Conservation (phyloP, 2,329 filamentous ascomycete genomes). For the Monosporascus sp. region DNA sequence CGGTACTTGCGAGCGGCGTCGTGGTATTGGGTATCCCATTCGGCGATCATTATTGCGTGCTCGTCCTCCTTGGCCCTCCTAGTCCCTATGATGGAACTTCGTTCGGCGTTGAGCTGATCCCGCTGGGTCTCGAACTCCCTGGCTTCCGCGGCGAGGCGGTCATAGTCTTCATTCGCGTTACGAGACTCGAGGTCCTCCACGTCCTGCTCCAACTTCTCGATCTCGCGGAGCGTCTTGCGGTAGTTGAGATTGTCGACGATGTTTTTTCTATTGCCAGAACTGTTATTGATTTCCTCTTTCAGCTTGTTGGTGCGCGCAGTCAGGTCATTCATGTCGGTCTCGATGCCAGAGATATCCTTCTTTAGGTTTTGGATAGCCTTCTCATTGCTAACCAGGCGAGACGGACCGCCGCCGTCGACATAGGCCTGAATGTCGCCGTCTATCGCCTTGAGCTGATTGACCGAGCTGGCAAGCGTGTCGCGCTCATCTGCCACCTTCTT, state of each 20-base stretch:
- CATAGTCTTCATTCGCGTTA: constrained; percentile 78
- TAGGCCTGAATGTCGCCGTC: constrained; percentile 78
- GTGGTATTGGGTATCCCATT: constrained; percentile 85
- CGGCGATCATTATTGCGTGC: constrained; percentile 62
- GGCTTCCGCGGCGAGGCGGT: constrained; percentile 67
- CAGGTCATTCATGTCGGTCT: constrained; percentile 62
- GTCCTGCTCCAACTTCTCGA: constrained; percentile 62
- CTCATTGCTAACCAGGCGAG: constrained; percentile 65
- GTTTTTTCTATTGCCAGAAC: constrained; percentile 76
- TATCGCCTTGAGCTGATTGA: constrained; percentile 71
- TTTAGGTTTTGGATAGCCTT: constrained; percentile 61
- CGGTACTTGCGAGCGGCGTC: constrained; percentile 76
- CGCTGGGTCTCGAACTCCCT: constrained; percentile 60
- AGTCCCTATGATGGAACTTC: constrained; percentile 67
- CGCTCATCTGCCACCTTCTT: constrained; percentile 66
- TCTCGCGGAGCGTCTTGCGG: constrained; percentile 65
- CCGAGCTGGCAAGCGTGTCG: constrained; percentile 64
- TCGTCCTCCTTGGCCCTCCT: constrained; percentile 84
- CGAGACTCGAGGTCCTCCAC: constrained; percentile 71
- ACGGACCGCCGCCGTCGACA: constrained; percentile 66
- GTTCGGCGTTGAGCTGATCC: constrained; percentile 65
- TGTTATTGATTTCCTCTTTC: constrained; percentile 70
- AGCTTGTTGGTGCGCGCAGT: constrained; percentile 71
- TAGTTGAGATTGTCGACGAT: constrained; percentile 87
- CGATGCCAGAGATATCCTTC: constrained; percentile 56